phyloP scores from a whole-genome alignment of 2,329 filamentous ascomycete species.

The Acarospora socialis region DNA sequence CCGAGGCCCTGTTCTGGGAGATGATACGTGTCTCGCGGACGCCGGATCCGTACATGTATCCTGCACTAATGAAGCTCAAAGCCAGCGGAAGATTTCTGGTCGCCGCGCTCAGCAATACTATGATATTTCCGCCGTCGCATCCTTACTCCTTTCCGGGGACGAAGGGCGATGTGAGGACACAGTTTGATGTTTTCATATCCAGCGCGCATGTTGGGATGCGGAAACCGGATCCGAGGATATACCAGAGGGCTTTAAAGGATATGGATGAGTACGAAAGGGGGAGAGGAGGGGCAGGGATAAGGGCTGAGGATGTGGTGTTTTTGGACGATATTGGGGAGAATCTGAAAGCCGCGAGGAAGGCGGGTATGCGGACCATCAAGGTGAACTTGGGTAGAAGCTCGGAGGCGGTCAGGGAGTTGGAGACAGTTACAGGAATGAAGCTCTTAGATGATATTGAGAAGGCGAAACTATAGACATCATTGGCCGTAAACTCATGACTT shows the following conservation, averaged over 20 bases:
- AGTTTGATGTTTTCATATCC: constrained; percentile 80
- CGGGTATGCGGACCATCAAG: constrained; percentile 73
- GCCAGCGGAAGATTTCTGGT: constrained; percentile 53
- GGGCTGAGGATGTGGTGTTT: constrained; percentile 61
- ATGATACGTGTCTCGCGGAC: constrained; percentile 67
- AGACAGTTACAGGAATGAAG: constrained; percentile 54
- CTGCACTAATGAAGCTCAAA: constrained; percentile 57
- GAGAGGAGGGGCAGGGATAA: constrained; percentile 41
- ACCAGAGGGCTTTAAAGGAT: constrained; percentile 54
- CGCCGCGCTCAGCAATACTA: constrained; percentile 78
- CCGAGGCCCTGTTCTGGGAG: constrained; percentile 66
- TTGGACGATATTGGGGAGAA: constrained; percentile 93
- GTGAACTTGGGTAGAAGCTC: constrained; percentile 64
- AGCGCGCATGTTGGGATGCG: constrained; percentile 75
- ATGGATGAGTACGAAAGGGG: constrained; percentile 48
- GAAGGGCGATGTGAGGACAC: constrained; percentile 42
- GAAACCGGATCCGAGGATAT: constrained; percentile 76
- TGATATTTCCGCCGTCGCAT: constrained; percentile 68
- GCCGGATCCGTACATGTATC: constrained; percentile 79
- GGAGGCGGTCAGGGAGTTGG: constrained; percentile 70
- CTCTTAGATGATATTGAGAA: constrained; percentile 25
- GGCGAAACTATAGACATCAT: constrained; percentile 20
- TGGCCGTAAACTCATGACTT: no score
- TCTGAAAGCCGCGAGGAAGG: constrained; percentile 58
- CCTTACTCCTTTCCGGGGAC: constrained; percentile 31